Evolutionary conservation across 768 basidiomycete species (phyloP).

Genomic region (Chlorophyllum brunneum): DNA sequence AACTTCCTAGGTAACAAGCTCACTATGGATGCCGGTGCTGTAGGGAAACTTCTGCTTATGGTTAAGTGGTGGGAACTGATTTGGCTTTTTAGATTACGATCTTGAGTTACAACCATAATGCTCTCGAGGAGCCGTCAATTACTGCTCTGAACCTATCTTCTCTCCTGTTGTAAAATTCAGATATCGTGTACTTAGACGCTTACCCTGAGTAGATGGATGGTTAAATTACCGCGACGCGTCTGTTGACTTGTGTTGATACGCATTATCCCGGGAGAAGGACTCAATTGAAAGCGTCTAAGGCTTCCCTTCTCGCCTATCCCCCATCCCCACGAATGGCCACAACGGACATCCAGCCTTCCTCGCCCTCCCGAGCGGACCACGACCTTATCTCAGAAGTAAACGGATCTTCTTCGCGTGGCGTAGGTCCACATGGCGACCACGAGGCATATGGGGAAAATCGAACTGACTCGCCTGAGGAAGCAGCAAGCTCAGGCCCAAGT

Average conservation of each 20-base stretch:
- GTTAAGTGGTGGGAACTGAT: background rate
- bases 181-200: background rate
- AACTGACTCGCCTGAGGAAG: slow-evolving; percentile 8
- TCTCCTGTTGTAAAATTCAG: slow-evolving; percentile 16
- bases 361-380: background rate
- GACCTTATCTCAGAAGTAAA: slow-evolving; percentile 1
- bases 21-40: slow-evolving; percentile 14
- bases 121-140: slow-evolving; percentile 72
- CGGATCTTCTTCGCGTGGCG: background rate
- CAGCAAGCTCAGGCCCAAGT: slow-evolving; percentile 6
- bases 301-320: background rate
- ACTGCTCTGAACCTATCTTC: slow-evolving; percentile 67
- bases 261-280: background rate
- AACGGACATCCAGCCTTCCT: background rate
- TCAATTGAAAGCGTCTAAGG: background rate
- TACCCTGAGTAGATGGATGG: background rate
- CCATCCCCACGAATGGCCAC: background rate
- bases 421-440: slow-evolving; percentile 8
- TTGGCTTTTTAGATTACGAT: slow-evolving; percentile 68
- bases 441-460: slow-evolving; percentile 6
- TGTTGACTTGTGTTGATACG: slow-evolving; percentile 25
- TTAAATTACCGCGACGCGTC: slow-evolving; percentile 24
- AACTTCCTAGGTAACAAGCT: slow-evolving; percentile 12
- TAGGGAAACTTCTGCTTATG: slow-evolving; percentile 4
- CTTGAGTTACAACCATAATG: slow-evolving; percentile 80